Percentiles rank a stretch among this genome's conserved stretches.
These are phyloP conservation scores for Geotrichum aggregatum DNA, from an alignment of 1,139 yeast genomes.

Conservation along the genomic window DNA sequence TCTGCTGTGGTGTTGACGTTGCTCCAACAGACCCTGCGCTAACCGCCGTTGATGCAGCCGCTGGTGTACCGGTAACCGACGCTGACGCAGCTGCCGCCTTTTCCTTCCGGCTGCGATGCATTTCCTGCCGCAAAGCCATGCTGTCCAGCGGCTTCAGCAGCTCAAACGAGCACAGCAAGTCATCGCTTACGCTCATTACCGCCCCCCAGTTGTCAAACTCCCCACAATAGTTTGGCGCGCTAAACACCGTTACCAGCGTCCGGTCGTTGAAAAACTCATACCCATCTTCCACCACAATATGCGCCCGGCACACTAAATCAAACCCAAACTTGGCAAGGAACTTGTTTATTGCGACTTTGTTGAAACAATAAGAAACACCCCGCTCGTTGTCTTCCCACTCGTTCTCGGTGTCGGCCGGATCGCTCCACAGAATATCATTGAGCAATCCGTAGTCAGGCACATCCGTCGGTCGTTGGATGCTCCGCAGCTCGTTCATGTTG, in stretches of 20 bases:
- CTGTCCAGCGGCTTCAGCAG: conserved; percentile 96
- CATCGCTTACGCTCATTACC: conserved; percentile 97
- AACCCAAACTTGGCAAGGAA: conserved; percentile 92
- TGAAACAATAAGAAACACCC: conserved; percentile 95
- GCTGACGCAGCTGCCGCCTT: conserved; percentile 32
- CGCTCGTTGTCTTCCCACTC: conserved; percentile 99
- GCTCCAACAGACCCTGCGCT: too few relatives aligned
- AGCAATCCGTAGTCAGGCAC: conserved; percentile 94
- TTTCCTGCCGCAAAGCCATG: conserved; percentile 82
- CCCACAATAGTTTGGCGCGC: conserved; percentile 98
- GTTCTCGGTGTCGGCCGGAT: conserved; percentile 94
- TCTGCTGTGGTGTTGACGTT: too few relatives aligned
- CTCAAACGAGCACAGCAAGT: conserved; percentile 93
- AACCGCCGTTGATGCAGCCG: too few relatives aligned
- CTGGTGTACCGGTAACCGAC: conserved; percentile 13
- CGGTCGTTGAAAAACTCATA: conserved; percentile 95
- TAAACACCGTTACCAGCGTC: conserved; percentile 88
- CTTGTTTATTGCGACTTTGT: conserved; percentile 93
- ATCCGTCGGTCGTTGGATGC: conserved; percentile 98
- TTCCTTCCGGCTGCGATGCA: conserved; percentile 37
- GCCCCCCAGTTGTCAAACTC: conserved; percentile 99
- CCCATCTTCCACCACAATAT: conserved; percentile 98
- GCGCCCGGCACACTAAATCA: conserved; percentile 97
- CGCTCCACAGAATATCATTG: conserved; percentile 96
- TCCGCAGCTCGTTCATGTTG: conserved; percentile 95